These are phyloP conservation scores for Cytospora schulzeri DNA, from an alignment of 2,329 filamentous ascomycete species.

Conservation along the genomic window DNA sequence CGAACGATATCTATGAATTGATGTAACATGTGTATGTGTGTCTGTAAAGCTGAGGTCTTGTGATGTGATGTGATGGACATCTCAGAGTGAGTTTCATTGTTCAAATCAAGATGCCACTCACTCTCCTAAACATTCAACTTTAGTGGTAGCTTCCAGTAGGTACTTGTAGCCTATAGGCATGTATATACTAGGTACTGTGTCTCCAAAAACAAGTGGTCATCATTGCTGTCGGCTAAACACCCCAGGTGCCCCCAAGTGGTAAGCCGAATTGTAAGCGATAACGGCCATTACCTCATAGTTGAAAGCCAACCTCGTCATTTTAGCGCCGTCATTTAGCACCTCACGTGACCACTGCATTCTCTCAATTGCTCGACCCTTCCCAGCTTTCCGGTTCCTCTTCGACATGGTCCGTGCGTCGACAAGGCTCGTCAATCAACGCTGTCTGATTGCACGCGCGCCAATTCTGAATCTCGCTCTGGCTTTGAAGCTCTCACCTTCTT, in stretches of 20 bases:
- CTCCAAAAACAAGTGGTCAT: not conserved
- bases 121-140: not conserved
- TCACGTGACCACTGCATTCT: conserved; percentile 1
- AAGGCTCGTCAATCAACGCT: conserved; percentile 22
- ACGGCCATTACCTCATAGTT: conserved; percentile 1
- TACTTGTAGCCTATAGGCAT: no score
- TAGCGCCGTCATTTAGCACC: conserved; percentile 10
- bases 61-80: not conserved
- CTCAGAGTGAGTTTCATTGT: no score
- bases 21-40: not conserved
- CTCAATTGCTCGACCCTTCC: not conserved
- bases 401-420: conserved; percentile 5
- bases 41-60: not conserved
- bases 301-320: not conserved
- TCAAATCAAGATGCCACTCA: no score
- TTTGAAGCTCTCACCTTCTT: conserved; percentile 30
- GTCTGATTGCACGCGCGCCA: conserved; percentile 22
- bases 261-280: not conserved
- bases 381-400: not conserved
- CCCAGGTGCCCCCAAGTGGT: no score
- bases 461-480: conserved; percentile 27
- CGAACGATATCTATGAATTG: not conserved
- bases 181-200: no score
- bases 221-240: not conserved
- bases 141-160: not conserved